Percentiles rank a stretch among this genome's conserved stretches.
These are phyloP conservation scores for Geranium rotundifolium DNA, from an alignment of 345 rosid species.

Conservation along the genomic window DNA sequence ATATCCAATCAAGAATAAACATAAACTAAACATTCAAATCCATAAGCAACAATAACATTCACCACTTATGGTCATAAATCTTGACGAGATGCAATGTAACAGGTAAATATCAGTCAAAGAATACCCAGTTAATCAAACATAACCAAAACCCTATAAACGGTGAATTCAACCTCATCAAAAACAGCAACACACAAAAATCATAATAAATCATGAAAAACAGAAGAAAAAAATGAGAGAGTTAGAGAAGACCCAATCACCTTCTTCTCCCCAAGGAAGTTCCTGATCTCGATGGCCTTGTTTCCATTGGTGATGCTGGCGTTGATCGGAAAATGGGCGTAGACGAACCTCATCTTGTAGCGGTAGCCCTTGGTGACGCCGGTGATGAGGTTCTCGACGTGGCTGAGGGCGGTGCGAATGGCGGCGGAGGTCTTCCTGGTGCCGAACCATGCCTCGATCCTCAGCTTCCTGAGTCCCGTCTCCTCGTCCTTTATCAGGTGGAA, in stretches of 20 bases:
- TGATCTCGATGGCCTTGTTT: conserved; percentile 21
- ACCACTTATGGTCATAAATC: too few species aligned
- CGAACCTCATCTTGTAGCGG: conserved; percentile 40
- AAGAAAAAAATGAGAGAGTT: background rate
- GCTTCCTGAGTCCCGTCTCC: conserved; percentile 16
- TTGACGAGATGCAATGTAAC: too few species aligned
- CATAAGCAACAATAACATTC: too few species aligned
- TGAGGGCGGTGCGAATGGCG: conserved; percentile 31
- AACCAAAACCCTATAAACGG: too few species aligned
- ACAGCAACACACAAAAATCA: too few species aligned
- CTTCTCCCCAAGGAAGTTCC: conserved; percentile 25
- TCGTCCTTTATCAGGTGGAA: conserved; percentile 29
- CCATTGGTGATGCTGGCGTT: conserved; percentile 17
- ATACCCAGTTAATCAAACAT: too few species aligned
- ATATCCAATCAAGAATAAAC: too few species aligned
- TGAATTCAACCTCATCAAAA: too few species aligned
- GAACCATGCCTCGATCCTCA: conserved; percentile 25
- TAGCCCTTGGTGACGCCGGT: conserved; percentile 38
- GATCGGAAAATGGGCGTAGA: conserved; percentile 27
- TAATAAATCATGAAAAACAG: too few species aligned
- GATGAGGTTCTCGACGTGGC: conserved; percentile 35
- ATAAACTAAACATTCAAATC: too few species aligned
- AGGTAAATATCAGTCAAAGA: too few species aligned
- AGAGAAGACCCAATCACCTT: conserved; percentile 8
- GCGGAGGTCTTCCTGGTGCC: conserved; percentile 25